Evolutionary conservation across 225 moss, liverwort and hornwort genomes (phyloP).

Genomic region (Polytrichum commune): DNA sequence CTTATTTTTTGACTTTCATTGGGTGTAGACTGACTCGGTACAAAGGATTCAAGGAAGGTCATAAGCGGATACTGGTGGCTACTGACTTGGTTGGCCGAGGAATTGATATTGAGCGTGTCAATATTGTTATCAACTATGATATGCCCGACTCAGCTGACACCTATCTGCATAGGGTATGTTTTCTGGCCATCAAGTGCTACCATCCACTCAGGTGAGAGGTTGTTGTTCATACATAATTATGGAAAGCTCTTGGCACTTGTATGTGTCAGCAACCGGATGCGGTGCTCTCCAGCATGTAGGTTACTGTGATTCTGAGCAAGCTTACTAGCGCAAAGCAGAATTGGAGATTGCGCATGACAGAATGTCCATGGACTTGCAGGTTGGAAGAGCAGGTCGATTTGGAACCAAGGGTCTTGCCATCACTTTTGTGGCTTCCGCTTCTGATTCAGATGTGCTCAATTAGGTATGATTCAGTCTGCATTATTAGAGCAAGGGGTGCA

Average conservation of each 20-base stretch:
- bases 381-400: constrained; percentile 21
- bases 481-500: too few relatives aligned
- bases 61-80: constrained; percentile 65
- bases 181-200: too few relatives aligned
- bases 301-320: too few relatives aligned
- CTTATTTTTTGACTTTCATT: too few relatives aligned
- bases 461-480: neutral
- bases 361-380: constrained; percentile 2
- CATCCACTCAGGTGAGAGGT: too few relatives aligned
- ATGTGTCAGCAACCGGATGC: too few relatives aligned
- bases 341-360: too few relatives aligned
- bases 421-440: constrained; percentile 17
- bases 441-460: constrained; percentile 19
- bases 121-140: constrained; percentile 65
- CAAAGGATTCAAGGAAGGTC: constrained; percentile 69
- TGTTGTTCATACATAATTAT: too few relatives aligned
- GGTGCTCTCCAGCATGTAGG: too few relatives aligned
- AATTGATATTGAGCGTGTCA: constrained; percentile 65
- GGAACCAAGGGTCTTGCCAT: constrained; percentile 19
- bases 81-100: constrained; percentile 63
- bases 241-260: too few relatives aligned
- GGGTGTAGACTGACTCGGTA: constrained; percentile 51
- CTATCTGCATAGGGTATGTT: constrained; percentile 54
- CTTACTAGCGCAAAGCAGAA: too few relatives aligned
- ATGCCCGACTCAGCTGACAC: constrained; percentile 73